phyloP scores from a whole-genome alignment of 1,284 basidiomycete genomes.

The Apiotrichum laibachii region DNA sequence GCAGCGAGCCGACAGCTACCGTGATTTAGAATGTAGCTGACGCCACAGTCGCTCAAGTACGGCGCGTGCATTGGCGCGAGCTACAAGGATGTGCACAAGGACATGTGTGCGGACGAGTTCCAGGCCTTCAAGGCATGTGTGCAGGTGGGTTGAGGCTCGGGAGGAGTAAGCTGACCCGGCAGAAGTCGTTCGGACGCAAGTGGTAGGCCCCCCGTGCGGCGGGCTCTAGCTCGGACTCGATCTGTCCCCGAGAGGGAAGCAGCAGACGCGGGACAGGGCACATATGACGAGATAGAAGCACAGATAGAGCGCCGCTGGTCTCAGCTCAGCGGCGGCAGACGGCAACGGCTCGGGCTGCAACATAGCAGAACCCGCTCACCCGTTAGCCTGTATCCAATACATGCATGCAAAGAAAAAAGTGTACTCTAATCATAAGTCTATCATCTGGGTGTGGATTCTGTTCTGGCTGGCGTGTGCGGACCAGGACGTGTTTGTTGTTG shows the following conservation, averaged over 20 bases:
- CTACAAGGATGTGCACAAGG: conserved; percentile 52
- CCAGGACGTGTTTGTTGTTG: too few species aligned
- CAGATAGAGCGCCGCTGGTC: not conserved
- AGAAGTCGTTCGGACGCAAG: conserved; percentile 46
- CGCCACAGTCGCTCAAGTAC: conserved; percentile 49
- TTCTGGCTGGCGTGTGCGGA: too few species aligned
- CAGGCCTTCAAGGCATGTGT: conserved; percentile 53
- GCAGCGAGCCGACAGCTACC: too few species aligned
- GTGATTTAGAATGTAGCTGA: not conserved
- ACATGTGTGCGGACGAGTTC: conserved; percentile 53
- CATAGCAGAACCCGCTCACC: not conserved
- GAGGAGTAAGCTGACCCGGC: conserved; percentile 1
- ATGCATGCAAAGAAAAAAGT: not conserved
- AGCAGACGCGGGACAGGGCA: not conserved
- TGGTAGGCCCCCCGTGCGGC: conserved; percentile 30
- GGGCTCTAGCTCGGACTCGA: not conserved
- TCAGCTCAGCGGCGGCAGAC: too few species aligned
- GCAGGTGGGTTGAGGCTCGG: conserved; percentile 35
- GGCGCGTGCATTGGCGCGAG: conserved; percentile 51
- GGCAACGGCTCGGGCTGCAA: too few species aligned
- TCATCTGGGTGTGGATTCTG: not conserved
- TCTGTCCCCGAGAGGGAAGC: too few species aligned
- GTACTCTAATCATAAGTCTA: conserved; percentile 8
- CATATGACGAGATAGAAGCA: not conserved
- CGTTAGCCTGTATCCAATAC: not conserved